Evolutionary conservation across 768 basidiomycete genomes (phyloP).

Genomic region (Leucosporidium creatinivorum): DNA sequence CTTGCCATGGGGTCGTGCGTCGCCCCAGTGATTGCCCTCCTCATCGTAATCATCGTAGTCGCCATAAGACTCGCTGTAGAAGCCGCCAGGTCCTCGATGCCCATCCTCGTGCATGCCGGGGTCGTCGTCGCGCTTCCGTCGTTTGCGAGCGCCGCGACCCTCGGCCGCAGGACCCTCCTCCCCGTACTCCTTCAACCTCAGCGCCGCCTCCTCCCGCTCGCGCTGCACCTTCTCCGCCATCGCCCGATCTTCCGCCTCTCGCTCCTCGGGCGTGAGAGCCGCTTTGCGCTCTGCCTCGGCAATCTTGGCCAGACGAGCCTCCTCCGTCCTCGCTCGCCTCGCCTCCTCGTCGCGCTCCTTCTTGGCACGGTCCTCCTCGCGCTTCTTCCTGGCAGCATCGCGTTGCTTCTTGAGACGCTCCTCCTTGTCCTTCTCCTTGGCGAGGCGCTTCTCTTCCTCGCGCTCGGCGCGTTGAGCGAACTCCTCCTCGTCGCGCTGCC

Average conservation of each 20-base stretch:
- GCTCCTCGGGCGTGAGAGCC: slow-evolving; percentile 25
- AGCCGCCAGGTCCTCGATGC: neutral
- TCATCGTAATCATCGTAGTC: slow-evolving; percentile 26
- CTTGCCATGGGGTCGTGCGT: slow-evolving; percentile 25
- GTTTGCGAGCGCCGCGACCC: slow-evolving; percentile 29
- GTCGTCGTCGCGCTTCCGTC: neutral
- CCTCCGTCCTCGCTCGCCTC: slow-evolving; percentile 19
- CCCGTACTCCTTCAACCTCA: slow-evolving; percentile 7
- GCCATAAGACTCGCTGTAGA: slow-evolving; percentile 18
- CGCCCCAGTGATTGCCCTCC: slow-evolving; percentile 14
- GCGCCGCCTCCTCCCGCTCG: slow-evolving; percentile 10
- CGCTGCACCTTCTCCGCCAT: slow-evolving; percentile 6
- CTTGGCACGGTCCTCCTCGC: slow-evolving; percentile 29
- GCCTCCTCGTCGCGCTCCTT: slow-evolving; percentile 26
- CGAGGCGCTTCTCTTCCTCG: slow-evolving; percentile 12
- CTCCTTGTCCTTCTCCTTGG: slow-evolving; percentile 25
- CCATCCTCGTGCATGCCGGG: neutral
- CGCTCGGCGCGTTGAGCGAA: neutral
- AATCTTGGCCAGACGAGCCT: slow-evolving; percentile 25
- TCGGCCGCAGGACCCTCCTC: slow-evolving; percentile 13
- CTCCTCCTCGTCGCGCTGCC: neutral
- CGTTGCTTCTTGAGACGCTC: slow-evolving; percentile 29
- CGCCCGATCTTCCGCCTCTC: slow-evolving; percentile 24
- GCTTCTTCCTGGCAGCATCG: slow-evolving; percentile 26
- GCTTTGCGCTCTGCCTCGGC: slow-evolving; percentile 22